Percentiles rank a stretch among this genome's conserved stretches.
Conservation (phyloP, 768 basidiomycete species). For the Kwoniella sp. region DNA sequence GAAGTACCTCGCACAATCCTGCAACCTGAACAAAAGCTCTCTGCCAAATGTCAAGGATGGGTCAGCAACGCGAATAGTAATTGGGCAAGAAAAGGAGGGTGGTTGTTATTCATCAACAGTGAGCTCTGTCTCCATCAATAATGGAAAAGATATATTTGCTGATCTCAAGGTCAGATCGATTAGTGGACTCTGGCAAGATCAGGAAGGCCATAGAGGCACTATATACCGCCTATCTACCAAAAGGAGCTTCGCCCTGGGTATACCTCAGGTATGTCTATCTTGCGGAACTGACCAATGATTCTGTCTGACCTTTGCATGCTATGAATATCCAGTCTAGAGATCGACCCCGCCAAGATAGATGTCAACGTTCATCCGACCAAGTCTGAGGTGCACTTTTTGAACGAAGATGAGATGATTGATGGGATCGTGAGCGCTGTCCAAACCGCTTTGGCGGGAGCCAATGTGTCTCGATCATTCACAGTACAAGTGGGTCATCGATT, state of each 20-base stretch:
- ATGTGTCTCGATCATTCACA: conserved; percentile 57
- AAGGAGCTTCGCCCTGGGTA: conserved; percentile 86
- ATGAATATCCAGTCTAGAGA: conserved; percentile 71
- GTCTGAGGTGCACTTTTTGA: conserved; percentile 86
- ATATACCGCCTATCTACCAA: conserved; percentile 81
- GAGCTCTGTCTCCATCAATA: conserved; percentile 49
- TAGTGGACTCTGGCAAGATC: conserved; percentile 84
- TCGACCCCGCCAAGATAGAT: conserved; percentile 85
- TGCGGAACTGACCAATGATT: neutral
- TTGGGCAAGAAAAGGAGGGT: conserved; percentile 73
- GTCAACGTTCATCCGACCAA: conserved; percentile 99
- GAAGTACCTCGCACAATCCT: conserved; percentile 48
- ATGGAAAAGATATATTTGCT: neutral
- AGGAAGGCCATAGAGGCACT: conserved; percentile 83
- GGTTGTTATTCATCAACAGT: conserved; percentile 95
- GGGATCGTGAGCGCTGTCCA: conserved; percentile 74
- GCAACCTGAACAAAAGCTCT: conserved; percentile 56
- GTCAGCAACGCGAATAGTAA: conserved; percentile 88
- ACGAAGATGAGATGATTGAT: conserved; percentile 83
- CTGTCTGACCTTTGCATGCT: conserved; percentile 1
- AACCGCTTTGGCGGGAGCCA: conserved; percentile 61
- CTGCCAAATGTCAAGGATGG: conserved; percentile 73
- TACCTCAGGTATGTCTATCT: conserved; percentile 77
- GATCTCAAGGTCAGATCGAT: conserved; percentile 67
- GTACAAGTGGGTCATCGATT: conserved; percentile 55